Base-by-base conservation (phyloP, 805 yeast genomes). In the Lachancea thermotolerans region DNA sequence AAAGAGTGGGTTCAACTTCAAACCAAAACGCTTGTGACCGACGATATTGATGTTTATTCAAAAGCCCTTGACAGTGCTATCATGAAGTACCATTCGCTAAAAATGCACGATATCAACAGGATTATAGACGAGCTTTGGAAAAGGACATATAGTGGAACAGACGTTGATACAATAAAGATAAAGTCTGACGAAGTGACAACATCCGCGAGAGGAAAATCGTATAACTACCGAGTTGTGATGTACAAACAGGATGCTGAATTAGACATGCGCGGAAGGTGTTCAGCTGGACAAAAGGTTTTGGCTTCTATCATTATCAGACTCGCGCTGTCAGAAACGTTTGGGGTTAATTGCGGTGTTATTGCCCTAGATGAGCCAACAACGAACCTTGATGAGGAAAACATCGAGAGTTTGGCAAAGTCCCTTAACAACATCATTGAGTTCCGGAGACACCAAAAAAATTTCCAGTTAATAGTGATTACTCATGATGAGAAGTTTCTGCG, bases 351-450 rank as follows among this genome's bases (percentile, higher is more conserved):
- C 69, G 99, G 99, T 41, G 85, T 93, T 65, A 87, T 93, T 55
- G 95, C 98, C 0, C 71, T 93, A 34, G 99, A 93, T 66, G 99
- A 93, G 66, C 99, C 99, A 8, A 93, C 99, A 0, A 93, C 99
- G 0, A 93, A 93, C 57, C 71, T 93, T 46, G 99, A 93, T 65
- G 79, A 77, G 41, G 96, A 85, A 48, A 93, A 93, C 58, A 80
- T 90, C 42, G 95, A 84, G 54, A 79, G 95, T 33, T 73, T 93
- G 48, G 99, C 98, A 0, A 77, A 73, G 52, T 82, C 96, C 1
- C 70, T 93, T 52, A 77, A 81, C 48, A 74, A 73, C 41, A 86
- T 93, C 43, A 87, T 93, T 47, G 82, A 80, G 34, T 65, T 79
- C 55, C 74, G 99, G 53, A 75, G 78, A 44, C 72, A 70, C 31